phyloP scores from a whole-genome alignment of 2,329 filamentous ascomycete species.

The Ophiostoma pallidulum region DNA sequence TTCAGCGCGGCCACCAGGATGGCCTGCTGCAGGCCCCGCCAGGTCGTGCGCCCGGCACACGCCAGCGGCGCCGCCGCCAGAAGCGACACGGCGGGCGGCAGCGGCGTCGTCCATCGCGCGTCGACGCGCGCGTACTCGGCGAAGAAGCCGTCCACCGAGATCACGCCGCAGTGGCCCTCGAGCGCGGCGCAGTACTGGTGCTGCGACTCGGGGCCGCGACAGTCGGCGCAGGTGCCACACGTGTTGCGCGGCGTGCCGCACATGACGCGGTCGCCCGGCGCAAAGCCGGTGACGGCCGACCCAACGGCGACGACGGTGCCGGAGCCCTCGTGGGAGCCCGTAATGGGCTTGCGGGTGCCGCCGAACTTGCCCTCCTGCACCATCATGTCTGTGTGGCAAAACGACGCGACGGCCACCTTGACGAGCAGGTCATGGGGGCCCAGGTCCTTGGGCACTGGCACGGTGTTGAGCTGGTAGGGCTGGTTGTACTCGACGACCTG shows the following conservation, averaged over 20 bases:
- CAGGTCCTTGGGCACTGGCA: slow-evolving; percentile 40
- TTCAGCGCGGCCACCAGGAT: slow-evolving; percentile 24
- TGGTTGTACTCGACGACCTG: slow-evolving; percentile 36
- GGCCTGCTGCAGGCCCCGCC: slow-evolving; percentile 33
- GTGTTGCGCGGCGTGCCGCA: slow-evolving; percentile 42
- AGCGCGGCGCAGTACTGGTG: slow-evolving; percentile 42
- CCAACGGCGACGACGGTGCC: slow-evolving; percentile 44
- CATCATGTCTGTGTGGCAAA: slow-evolving; percentile 55
- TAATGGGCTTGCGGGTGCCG: slow-evolving; percentile 38
- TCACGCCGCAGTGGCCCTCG: slow-evolving; percentile 39
- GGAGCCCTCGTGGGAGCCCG: slow-evolving; percentile 47
- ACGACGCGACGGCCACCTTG: slow-evolving; percentile 48
- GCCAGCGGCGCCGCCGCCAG: slow-evolving; percentile 45
- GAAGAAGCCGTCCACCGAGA: slow-evolving; percentile 40
- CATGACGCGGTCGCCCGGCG: slow-evolving; percentile 46
- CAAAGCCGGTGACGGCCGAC: slow-evolving; percentile 27
- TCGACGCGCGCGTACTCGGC: slow-evolving; percentile 48
- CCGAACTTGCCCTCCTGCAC: slow-evolving; percentile 39
- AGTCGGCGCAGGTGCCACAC: slow-evolving; percentile 45
- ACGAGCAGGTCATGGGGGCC: slow-evolving; percentile 46
- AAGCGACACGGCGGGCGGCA: slow-evolving; percentile 41
- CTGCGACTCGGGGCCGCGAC: slow-evolving; percentile 36
- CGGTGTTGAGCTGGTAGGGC: slow-evolving; percentile 42
- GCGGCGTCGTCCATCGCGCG: slow-evolving; percentile 31
- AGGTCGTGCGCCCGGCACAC: slow-evolving; percentile 45